These are phyloP conservation scores for Rhodomyrtus psidioides DNA, from an alignment of 441 rosid genomes.

Conservation along the genomic window DNA sequence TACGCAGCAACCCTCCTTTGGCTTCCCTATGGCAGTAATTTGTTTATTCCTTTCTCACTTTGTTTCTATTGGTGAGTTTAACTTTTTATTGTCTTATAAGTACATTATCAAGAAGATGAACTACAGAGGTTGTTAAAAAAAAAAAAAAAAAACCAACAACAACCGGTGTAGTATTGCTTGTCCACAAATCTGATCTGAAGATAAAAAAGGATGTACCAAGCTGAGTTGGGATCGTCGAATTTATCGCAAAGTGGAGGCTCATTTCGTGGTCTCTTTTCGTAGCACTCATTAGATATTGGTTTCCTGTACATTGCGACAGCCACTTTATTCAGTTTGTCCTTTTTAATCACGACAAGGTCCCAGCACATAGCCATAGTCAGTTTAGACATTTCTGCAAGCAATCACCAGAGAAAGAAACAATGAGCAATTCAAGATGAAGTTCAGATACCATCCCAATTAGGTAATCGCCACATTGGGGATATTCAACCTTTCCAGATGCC, in stretches of 20 bases:
- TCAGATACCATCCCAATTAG: neutral
- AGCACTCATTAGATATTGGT: constrained; percentile 14
- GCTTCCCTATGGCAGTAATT: neutral
- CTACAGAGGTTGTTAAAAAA: neutral
- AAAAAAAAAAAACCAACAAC: neutral
- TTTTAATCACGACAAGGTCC: constrained; percentile 4
- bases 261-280: neutral
- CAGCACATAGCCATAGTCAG: constrained; percentile 14
- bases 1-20: neutral
- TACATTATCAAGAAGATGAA: neutral
- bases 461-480: neutral
- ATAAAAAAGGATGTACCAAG: constrained; percentile 6
- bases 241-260: constrained; percentile 14
- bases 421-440: neutral
- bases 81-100: neutral
- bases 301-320: constrained; percentile 11
- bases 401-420: neutral
- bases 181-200: neutral
- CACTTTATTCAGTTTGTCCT: constrained; percentile 3
- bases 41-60: neutral
- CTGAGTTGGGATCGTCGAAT: constrained; percentile 7
- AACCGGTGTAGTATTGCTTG: neutral
- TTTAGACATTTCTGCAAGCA: constrained; percentile 7
- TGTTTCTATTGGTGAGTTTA: neutral
- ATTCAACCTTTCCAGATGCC: constrained; percentile 14